Evolutionary conservation across 2,329 filamentous ascomycete species (phyloP).

Genomic region (Sarocladium brachiariae): DNA sequence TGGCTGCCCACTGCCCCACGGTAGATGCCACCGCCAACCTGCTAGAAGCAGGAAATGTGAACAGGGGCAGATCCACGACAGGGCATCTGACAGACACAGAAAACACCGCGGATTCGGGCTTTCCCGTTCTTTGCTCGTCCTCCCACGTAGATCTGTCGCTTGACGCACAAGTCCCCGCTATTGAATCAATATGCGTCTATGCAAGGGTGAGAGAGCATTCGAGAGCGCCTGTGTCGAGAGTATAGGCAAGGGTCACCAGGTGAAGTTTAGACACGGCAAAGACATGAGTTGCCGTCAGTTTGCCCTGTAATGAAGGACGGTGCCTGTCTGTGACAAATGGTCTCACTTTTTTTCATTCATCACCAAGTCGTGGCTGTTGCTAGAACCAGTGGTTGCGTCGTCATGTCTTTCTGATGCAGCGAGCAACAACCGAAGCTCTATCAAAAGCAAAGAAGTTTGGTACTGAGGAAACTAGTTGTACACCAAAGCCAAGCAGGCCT

Average conservation of each 20-base stretch:
- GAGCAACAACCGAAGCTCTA: background rate
- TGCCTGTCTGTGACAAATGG: constrained; percentile 2
- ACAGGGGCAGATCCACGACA: background rate
- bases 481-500: no score
- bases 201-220: constrained; percentile 1
- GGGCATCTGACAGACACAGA: background rate
- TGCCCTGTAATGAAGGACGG: background rate
- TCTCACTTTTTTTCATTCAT: background rate
- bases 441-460: constrained; percentile 4
- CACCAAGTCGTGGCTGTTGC: background rate
- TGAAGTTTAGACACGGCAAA: background rate
- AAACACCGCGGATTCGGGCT: background rate
- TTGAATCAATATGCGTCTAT: background rate
- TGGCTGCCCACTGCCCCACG: constrained; percentile 4
- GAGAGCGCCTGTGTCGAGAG: background rate
- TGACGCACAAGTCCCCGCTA: background rate
- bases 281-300: no score
- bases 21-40: background rate
- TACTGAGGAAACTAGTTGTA: background rate
- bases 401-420: no score
- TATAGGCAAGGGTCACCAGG: background rate
- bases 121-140: constrained; percentile 3
- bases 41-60: background rate
- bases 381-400: background rate
- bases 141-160: background rate